Evolutionary conservation across 345 rosid genomes (phyloP), one percentile per base, ranked within the genome.

Genomic region (Arabis alpina): DNA sequence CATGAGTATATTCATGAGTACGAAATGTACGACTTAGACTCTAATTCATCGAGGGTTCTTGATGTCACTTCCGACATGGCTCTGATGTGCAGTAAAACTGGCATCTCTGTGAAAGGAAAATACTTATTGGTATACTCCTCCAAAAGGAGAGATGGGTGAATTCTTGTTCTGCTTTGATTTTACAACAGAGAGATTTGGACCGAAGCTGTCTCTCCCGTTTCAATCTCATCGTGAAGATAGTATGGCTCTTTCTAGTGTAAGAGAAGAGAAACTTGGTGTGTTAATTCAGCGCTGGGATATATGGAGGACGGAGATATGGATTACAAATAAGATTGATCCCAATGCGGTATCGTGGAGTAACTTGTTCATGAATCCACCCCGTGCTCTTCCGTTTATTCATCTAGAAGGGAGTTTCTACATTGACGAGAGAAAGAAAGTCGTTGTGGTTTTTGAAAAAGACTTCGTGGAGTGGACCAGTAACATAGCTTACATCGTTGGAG

Each of bases 401-500:
- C 47, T 45, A 34, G 37, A 6, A 5, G 8, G 6, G 8, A 64
- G 56, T 36, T 64, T 64, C 34, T 34, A 34, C 19, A 23, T 63
- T 19, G 23, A 63, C 44, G 3, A 63, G 36, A 55, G 49, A 43
- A 63, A 48, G 8, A 42, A 42, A 8, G 8, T 60, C 0, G 51
- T 0, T 13, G 19, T 42, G 6, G 48, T 58, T 6, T 37, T 63
- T 19, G 43, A 63, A 19, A 36, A 48, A 16, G 44, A 16, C 15
- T 28, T 3, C 16, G 4, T 44, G 11, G 12, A 6, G 0, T 5
- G 15, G 2, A 23, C 32, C 19, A 32, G 32, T 9, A 64, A 48
- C 56, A 8, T 10, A 49, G 57, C 68, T 64, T 36, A 64, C 6
- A 39, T 64, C 45, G 49, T 63, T 64, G 68, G 68, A 36, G 56